phyloP scores from a whole-genome alignment of 805 yeast species.

The Ogataea siamensis region DNA sequence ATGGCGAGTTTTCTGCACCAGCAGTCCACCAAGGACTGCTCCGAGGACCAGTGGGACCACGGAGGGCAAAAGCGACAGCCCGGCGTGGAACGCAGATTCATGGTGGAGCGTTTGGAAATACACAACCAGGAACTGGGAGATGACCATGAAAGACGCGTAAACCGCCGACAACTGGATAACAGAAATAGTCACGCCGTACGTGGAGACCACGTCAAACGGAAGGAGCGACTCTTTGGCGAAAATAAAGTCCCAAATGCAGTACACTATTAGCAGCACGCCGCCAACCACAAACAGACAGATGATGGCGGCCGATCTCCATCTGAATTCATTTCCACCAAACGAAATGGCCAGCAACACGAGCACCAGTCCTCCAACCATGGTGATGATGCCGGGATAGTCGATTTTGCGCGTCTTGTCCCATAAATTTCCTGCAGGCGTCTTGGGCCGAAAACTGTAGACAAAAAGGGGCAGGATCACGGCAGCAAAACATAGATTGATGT shows the following conservation, averaged over 20 bases:
- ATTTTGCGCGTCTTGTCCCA: conserved; percentile 39
- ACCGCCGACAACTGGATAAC: conserved; percentile 38
- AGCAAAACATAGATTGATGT: conserved; percentile 63
- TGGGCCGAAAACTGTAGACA: conserved; percentile 45
- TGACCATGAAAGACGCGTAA: conserved; percentile 40
- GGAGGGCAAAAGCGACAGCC: conserved; percentile 43
- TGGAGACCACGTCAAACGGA: conserved; percentile 36
- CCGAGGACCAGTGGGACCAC: conserved; percentile 41
- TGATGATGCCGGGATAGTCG: conserved; percentile 49
- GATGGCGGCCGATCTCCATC: conserved; percentile 55
- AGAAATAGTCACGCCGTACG: conserved; percentile 38
- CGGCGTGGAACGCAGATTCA: conserved; percentile 43
- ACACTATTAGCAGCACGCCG: conserved; percentile 35
- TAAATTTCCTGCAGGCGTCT: conserved; percentile 40
- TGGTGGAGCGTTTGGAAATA: conserved; percentile 50
- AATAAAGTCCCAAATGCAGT: conserved; percentile 41
- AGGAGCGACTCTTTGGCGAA: conserved; percentile 47
- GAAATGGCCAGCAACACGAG: conserved; percentile 51
- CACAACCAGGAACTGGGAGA: conserved; percentile 37
- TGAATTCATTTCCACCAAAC: conserved; percentile 50
- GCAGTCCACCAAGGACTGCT: conserved; percentile 38
- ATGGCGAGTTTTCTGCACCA: conserved; percentile 37
- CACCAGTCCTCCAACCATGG: conserved; percentile 43
- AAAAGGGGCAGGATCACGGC: conserved; percentile 44
- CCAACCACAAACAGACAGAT: conserved; percentile 49